Conservation (phyloP, 2,329 filamentous ascomycete genomes). For the Claviceps citrina region DNA sequence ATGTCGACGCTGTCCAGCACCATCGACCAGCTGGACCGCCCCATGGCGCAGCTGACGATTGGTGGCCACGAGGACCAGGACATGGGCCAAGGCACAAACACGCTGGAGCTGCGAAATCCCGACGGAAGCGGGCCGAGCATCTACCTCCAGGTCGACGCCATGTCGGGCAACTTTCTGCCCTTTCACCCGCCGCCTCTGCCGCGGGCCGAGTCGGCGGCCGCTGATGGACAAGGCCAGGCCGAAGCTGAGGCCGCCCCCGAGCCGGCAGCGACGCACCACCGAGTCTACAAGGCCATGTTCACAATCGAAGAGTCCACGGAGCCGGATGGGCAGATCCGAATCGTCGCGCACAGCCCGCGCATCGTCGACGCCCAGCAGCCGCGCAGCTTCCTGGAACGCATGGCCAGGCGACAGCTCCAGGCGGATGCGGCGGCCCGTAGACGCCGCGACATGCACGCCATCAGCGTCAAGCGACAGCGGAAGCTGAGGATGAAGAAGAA, state of each 20-base stretch:
- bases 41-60: slow-evolving; percentile 38
- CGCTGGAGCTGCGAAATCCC: slow-evolving; percentile 37
- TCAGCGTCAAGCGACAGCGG: slow-evolving; percentile 82
- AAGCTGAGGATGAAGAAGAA: slow-evolving; percentile 99
- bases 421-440: slow-evolving; percentile 39
- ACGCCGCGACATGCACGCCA: slow-evolving; percentile 52
- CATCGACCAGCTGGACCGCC: slow-evolving; percentile 43
- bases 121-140: slow-evolving; percentile 43
- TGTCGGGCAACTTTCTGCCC: slow-evolving; percentile 57
- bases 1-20: slow-evolving; percentile 50
- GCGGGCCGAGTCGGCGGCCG: slow-evolving; percentile 34
- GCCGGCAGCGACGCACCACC: slow-evolving; percentile 30
- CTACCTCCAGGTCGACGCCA: slow-evolving; percentile 51
- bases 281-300: slow-evolving; percentile 48
- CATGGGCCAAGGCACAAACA: slow-evolving; percentile 31
- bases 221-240: slow-evolving; percentile 22
- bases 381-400: slow-evolving; percentile 53
- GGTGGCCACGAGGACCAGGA: slow-evolving; percentile 25
- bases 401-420: slow-evolving; percentile 47
- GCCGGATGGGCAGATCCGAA: slow-evolving; percentile 42
- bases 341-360: slow-evolving; percentile 44
- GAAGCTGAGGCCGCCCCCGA: slow-evolving; percentile 18
- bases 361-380: slow-evolving; percentile 34
- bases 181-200: slow-evolving; percentile 79
- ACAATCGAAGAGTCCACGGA: slow-evolving; percentile 53